phyloP scores from a whole-genome alignment of 139 green algal species.

The Asterochloris erici region DNA sequence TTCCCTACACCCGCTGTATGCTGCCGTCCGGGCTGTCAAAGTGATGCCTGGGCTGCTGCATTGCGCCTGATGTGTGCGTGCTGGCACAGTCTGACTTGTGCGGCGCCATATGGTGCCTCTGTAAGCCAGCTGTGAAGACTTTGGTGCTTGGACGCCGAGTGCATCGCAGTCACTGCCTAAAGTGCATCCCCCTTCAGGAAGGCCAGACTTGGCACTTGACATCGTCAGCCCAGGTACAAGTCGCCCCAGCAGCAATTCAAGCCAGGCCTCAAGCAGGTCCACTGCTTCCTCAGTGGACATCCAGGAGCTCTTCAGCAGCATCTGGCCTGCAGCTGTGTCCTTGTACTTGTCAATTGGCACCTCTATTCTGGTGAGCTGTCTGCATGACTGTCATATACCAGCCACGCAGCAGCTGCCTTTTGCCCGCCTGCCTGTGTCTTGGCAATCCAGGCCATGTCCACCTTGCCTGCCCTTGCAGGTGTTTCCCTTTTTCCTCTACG shows the following conservation, averaged over 20 bases:
- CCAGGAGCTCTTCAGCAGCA: not conserved
- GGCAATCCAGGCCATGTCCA: no score
- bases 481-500: slow-evolving; percentile 76
- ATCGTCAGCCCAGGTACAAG: not conserved
- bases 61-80: not conserved
- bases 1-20: not conserved
- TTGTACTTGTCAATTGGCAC: slow-evolving; percentile 1
- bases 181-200: not conserved
- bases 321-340: slow-evolving; percentile 14
- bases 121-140: not conserved
- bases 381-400: no score
- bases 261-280: no score
- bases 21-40: not conserved
- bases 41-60: not conserved
- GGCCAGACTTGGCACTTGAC: not conserved
- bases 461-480: slow-evolving; percentile 21
- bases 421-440: no score
- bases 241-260: no score
- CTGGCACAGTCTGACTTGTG: not conserved
- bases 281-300: no score
- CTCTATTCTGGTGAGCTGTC: not conserved
- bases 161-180: not conserved
- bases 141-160: not conserved
- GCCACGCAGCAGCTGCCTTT: no score
- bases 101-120: not conserved